A percentile compares a stretch with the other conserved stretches of the same genome.
Evolutionary conservation across 2,329 filamentous ascomycete genomes (phyloP).

Genomic region (Nigrospora osmanthi): DNA sequence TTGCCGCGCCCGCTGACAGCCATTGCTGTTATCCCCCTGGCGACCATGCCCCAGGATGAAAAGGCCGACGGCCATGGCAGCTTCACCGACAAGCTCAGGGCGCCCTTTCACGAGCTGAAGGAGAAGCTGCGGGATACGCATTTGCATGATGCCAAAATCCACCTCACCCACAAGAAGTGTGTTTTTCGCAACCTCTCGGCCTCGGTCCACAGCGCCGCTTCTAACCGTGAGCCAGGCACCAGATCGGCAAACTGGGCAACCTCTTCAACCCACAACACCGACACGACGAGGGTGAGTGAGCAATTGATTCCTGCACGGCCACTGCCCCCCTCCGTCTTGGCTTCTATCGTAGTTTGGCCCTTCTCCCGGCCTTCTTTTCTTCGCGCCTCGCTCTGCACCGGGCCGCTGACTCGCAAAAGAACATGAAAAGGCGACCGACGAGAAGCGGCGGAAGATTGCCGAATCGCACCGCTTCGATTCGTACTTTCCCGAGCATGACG

Average conservation of each 20-base stretch:
- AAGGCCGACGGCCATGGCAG: slow-evolving; percentile 4
- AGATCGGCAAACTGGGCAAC: slow-evolving; percentile 57
- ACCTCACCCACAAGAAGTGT: slow-evolving; percentile 52
- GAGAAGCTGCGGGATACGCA: slow-evolving; percentile 47
- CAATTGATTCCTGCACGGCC: no score
- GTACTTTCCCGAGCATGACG: slow-evolving; percentile 79
- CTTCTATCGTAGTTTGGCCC: no score
- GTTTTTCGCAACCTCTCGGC: background rate
- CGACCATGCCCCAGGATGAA: no score
- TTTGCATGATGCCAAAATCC: slow-evolving; percentile 49
- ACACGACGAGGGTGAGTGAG: slow-evolving; percentile 60
- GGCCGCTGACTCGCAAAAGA: slow-evolving; percentile 25
- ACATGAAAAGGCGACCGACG: slow-evolving; percentile 78
- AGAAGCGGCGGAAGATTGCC: slow-evolving; percentile 64
- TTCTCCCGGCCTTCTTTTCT: no score
- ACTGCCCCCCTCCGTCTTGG: no score
- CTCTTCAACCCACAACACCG: slow-evolving; percentile 80
- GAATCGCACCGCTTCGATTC: slow-evolving; percentile 79
- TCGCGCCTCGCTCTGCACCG: no score
- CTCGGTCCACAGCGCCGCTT: background rate
- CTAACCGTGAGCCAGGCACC: slow-evolving; percentile 29
- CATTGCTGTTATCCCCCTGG: no score
- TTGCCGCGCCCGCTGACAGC: no score
- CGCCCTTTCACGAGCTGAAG: slow-evolving; percentile 35
- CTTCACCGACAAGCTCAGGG: slow-evolving; percentile 40